phyloP scores from a whole-genome alignment of 1,284 basidiomycete genomes.

The Singerocomus rubriflavus region DNA sequence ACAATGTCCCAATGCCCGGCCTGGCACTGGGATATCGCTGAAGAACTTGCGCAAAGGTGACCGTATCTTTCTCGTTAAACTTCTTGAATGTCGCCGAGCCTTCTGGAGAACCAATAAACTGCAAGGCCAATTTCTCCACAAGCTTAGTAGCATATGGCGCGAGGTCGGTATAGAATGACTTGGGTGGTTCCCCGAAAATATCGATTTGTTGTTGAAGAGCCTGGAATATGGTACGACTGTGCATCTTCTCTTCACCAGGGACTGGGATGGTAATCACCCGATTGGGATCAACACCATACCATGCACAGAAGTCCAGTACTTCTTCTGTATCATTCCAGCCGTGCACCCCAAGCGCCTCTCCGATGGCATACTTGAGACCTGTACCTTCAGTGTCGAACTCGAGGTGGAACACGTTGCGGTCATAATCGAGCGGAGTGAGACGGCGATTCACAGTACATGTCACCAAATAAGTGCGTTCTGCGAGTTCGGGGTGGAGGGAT shows the following conservation, averaged over 20 bases:
- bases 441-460: conserved; percentile 93
- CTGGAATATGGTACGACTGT: conserved; percentile 94
- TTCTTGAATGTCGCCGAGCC: conserved; percentile 94
- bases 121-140: conserved; percentile 79
- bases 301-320: conserved; percentile 84
- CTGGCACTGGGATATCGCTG: conserved; percentile 77
- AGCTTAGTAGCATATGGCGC: conserved; percentile 72
- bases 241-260: conserved; percentile 57
- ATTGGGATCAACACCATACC: conserved; percentile 88
- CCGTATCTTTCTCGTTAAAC: conserved; percentile 90
- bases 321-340: conserved; percentile 96
- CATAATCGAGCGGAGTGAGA: conserved; percentile 92
- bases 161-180: conserved; percentile 92
- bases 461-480: conserved; percentile 91
- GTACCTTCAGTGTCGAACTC: conserved; percentile 94
- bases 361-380: conserved; percentile 92
- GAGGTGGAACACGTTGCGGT: conserved; percentile 98
- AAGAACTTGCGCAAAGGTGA: conserved; percentile 91
- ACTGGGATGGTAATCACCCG: conserved; percentile 82
- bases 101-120: conserved; percentile 93
- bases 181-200: conserved; percentile 93
- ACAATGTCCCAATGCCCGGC: conserved; percentile 80
- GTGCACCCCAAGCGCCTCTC: conserved; percentile 95
- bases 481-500: conserved; percentile 80
- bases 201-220: conserved; percentile 96